Percentiles rank a stretch among this genome's conserved stretches.
phyloP scores from a whole-genome alignment of 2,329 filamentous ascomycete genomes.

The Parasarocladium wereldwijsianum region DNA sequence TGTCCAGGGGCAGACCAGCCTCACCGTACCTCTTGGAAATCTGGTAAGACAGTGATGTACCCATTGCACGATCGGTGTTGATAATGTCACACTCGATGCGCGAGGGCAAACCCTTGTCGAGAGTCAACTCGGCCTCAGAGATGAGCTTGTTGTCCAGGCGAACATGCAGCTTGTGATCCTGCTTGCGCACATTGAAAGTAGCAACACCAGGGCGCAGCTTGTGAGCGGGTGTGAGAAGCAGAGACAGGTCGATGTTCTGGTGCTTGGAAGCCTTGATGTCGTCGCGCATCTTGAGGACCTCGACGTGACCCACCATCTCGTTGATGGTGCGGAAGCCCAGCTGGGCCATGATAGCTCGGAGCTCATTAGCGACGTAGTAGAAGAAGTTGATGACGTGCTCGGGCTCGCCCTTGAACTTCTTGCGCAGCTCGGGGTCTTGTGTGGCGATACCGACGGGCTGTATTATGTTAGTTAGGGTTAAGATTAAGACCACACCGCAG shows the following conservation, averaged over 20 bases:
- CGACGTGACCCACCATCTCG: slow-evolving; percentile 91
- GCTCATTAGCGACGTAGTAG: slow-evolving; percentile 92
- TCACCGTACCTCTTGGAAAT: slow-evolving; percentile 88
- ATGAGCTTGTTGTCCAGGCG: slow-evolving; percentile 96
- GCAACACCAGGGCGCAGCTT: slow-evolving; percentile 87
- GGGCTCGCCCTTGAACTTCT: slow-evolving; percentile 85
- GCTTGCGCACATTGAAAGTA: slow-evolving; percentile 95
- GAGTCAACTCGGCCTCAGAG: slow-evolving; percentile 81
- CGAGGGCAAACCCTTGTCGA: slow-evolving; percentile 87
- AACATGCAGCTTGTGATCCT: slow-evolving; percentile 86
- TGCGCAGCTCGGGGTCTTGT: slow-evolving; percentile 82
- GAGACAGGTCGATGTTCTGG: slow-evolving; percentile 79
- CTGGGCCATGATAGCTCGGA: slow-evolving; percentile 92
- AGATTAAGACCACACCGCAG: slow-evolving; percentile 4
- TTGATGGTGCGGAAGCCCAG: slow-evolving; percentile 91
- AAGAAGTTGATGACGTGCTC: slow-evolving; percentile 99
- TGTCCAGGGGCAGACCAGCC: slow-evolving; percentile 77
- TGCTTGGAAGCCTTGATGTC: slow-evolving; percentile 82
- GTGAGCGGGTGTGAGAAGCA: slow-evolving; percentile 91
- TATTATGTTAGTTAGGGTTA: slow-evolving; percentile 37
- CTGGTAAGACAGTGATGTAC: slow-evolving; percentile 88
- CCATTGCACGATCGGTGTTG: slow-evolving; percentile 90
- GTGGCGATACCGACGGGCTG: slow-evolving; percentile 90
- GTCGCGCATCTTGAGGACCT: slow-evolving; percentile 73
- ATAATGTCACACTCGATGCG: slow-evolving; percentile 92